Base-by-base conservation (phyloP, 163 green algal genomes). In the Smithsoniella earleae region DNA sequence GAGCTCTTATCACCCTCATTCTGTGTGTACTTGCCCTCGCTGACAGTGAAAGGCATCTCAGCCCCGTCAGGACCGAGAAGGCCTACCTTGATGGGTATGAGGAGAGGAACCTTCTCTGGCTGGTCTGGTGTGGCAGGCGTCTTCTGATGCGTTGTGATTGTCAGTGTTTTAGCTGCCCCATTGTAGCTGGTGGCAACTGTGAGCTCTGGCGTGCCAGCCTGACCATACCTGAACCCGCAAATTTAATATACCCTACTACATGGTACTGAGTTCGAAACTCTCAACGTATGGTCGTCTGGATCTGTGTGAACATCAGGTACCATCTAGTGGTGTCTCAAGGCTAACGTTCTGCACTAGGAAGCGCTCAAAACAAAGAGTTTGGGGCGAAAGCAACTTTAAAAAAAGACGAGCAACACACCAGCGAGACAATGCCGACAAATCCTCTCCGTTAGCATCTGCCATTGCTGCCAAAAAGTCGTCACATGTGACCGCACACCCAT, bases 381-480 rank as follows among this genome's bases (percentile, higher is more conserved):
- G n/a, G n/a, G n/a, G n/a, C n/a, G n/a, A n/a, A n/a, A n/a, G n/a
- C n/a, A n/a, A n/a, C n/a, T n/a, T n/a, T n/a, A n/a, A n/a, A n/a
- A n/a, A n/a, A n/a, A n/a, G n/a, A n/a, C n/a, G 2, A 38, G 63
- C n/a, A 2, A 18, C 33, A 28, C 37, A 79, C 78, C 78, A 82
- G 46, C 25, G 74, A 27, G 37, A 66, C 8, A 89, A 46, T 3
- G 49, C 40, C n/a, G 49, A 76, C 30, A 95, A 81, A 69, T 96
- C 88, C 28, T 78, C 84, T 33, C 77, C 79, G 76, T 97, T 98
- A 36, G 94, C 94, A 75, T 98, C 91, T 2, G 85, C 85, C 94
- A 98, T 99, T 52, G 95, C 94, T 0, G 83, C 83, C 36, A 91
- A 77, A 78, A 99, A 99, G 82, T 99, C 94, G 74, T 99, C 94